Conservation (phyloP, 2,329 filamentous ascomycete species). For the Eurotiales sp. region DNA sequence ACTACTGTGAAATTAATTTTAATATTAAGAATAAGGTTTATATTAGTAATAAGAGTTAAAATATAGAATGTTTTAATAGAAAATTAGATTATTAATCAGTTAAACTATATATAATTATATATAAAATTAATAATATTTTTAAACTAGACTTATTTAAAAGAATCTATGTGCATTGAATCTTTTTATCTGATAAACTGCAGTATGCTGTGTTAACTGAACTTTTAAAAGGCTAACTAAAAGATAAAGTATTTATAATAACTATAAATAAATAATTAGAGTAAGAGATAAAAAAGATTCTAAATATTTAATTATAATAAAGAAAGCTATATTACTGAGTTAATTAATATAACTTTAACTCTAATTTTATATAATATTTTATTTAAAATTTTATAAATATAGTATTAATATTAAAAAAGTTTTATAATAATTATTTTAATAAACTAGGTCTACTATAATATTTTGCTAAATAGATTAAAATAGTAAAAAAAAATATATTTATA, state of each 20-base stretch:
- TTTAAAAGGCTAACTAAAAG: not conserved
- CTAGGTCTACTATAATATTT: too few species aligned
- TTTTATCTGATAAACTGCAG: conserved; percentile 5
- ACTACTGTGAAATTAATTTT: conserved; percentile 1
- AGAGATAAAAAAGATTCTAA: conserved; percentile 15
- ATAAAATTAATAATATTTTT: not conserved
- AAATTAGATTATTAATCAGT: not conserved
- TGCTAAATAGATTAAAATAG: too few species aligned
- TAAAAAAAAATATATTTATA: too few species aligned
- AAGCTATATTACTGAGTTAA: conserved; percentile 14
- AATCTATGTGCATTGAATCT: conserved; percentile 8
- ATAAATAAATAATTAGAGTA: conserved; percentile 9
- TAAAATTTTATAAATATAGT: conserved; percentile 7
- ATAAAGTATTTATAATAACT: not conserved
- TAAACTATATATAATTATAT: not conserved
- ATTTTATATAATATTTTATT: conserved; percentile 14
- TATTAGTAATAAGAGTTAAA: not conserved
- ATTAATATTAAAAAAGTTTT: too few species aligned
- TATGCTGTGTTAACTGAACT: not conserved
- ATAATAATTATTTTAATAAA: too few species aligned
- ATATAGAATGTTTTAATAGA: not conserved
- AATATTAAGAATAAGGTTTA: not conserved
- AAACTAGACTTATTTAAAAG: not conserved
- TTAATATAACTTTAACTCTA: conserved; percentile 9
- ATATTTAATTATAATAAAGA: not conserved